A percentile compares a stretch with the other conserved stretches of the same genome.
Evolutionary conservation across 2,329 filamentous ascomycete genomes (phyloP).

Genomic region (Phoma sp.): DNA sequence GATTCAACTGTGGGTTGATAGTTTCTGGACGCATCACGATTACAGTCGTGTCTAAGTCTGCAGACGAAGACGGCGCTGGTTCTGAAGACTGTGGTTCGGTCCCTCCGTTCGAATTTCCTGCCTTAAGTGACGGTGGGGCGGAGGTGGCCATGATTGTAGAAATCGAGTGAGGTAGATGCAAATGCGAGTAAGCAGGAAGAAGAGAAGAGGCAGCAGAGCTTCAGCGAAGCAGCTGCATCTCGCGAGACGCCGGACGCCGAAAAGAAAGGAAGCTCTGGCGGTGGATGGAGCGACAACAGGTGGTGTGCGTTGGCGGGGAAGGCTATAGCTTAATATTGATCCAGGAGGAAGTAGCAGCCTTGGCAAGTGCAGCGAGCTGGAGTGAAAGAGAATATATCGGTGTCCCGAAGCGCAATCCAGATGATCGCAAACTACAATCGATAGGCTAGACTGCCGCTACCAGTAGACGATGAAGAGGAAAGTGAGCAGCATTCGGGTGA

Average conservation of each 20-base stretch:
- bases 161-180: neutral
- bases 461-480: no score
- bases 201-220: neutral
- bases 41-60: constrained; percentile 18
- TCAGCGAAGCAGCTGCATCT: constrained; percentile 7
- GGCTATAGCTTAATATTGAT: neutral
- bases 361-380: constrained; percentile 17
- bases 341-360: constrained; percentile 3
- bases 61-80: neutral
- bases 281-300: neutral
- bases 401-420: neutral
- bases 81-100: neutral
- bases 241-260: constrained; percentile 7
- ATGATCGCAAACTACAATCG: neutral
- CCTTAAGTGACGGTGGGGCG: constrained; percentile 2
- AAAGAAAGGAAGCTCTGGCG: neutral
- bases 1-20: constrained; percentile 11
- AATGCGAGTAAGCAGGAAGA: neutral
- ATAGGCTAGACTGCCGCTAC: neutral
- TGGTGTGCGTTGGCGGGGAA: neutral
- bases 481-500: no score
- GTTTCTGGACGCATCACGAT: neutral
- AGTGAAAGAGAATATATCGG: constrained; percentile 1
- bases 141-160: constrained; percentile 7
- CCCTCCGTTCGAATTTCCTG: neutral